Conservation (phyloP, 495 filamentous ascomycete genomes). For the Xeromyces bisporus region DNA sequence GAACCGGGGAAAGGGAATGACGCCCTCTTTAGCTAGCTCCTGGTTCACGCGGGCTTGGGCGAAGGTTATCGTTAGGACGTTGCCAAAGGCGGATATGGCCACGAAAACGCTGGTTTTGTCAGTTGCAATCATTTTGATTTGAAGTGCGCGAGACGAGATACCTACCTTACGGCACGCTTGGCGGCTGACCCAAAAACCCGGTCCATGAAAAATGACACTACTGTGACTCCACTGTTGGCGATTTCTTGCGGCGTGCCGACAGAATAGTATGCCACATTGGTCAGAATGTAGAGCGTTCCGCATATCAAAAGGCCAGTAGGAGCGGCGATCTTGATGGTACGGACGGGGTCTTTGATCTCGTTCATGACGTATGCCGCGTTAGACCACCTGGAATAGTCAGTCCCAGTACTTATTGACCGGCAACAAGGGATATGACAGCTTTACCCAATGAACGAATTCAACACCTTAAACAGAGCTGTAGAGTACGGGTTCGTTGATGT, state of each 20-base stretch:
- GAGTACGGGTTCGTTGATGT: conserved; percentile 22
- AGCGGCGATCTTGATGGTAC: conserved; percentile 44
- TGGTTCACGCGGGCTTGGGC: conserved; percentile 46
- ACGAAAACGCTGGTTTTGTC: conserved; percentile 24
- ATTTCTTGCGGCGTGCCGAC: conserved; percentile 48
- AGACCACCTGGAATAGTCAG: conserved; percentile 16
- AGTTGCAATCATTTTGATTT: background rate
- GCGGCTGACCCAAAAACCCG: conserved; percentile 37
- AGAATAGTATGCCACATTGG: conserved; percentile 52
- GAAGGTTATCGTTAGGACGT: conserved; percentile 57
- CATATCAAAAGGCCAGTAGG: conserved; percentile 39
- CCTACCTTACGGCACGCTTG: conserved; percentile 10
- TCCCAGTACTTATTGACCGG: background rate
- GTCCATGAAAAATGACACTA: conserved; percentile 49
- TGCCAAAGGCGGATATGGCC: conserved; percentile 46
- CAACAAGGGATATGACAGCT: too few species aligned
- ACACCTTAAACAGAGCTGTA: conserved; percentile 49
- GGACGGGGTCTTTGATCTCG: conserved; percentile 50
- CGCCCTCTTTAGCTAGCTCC: conserved; percentile 45
- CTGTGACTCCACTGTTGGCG: conserved; percentile 41
- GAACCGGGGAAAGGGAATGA: conserved; percentile 44
- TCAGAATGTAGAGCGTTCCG: conserved; percentile 41
- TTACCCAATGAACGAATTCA: conserved; percentile 48
- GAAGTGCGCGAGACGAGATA: conserved; percentile 26
- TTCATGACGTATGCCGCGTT: conserved; percentile 59